Evolutionary conservation across 192 early-diverging fungal species (phyloP).

Genomic region (Entomortierella parvispora): DNA sequence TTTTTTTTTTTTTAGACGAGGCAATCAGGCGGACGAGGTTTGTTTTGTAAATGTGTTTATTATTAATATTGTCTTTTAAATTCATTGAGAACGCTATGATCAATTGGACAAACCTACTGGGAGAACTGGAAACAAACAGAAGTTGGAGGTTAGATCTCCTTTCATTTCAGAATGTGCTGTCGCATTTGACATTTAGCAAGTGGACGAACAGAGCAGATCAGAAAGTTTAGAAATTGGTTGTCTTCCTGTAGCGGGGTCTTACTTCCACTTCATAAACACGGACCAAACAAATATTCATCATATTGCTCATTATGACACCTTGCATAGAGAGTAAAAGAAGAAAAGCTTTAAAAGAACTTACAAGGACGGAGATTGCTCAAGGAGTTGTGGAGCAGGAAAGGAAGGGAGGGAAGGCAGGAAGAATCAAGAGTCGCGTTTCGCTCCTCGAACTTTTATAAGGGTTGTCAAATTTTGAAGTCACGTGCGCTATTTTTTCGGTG

Average conservation of each 20-base stretch:
- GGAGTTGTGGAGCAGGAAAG: too few species aligned
- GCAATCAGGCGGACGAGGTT: too few species aligned
- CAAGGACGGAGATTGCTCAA: background rate
- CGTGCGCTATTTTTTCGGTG: constrained; percentile 7
- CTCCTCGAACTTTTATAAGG: too few species aligned
- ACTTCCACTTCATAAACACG: constrained; percentile 56
- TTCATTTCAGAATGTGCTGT: too few species aligned
- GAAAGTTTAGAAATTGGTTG: constrained; percentile 54
- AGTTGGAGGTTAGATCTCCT: too few species aligned
- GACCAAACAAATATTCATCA: constrained; percentile 56
- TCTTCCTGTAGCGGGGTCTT: constrained; percentile 52
- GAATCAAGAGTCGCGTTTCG: background rate
- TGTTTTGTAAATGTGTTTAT: too few species aligned
- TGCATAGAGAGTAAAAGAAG: background rate
- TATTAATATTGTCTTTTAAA: too few species aligned
- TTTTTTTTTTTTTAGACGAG: constrained; percentile 10
- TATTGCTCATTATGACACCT: constrained; percentile 21
- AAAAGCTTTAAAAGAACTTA: background rate
- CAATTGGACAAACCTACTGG: too few species aligned
- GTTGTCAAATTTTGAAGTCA: too few species aligned
- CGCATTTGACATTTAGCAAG: background rate
- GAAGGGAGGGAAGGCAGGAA: background rate
- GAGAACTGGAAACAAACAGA: too few species aligned
- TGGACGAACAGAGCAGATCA: constrained; percentile 19
- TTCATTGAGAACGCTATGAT: too few species aligned